Evolutionary conservation across 257 asterid species (phyloP), one percentile per base, ranked within the genome.

Genomic region (Penstemon eatonii): DNA sequence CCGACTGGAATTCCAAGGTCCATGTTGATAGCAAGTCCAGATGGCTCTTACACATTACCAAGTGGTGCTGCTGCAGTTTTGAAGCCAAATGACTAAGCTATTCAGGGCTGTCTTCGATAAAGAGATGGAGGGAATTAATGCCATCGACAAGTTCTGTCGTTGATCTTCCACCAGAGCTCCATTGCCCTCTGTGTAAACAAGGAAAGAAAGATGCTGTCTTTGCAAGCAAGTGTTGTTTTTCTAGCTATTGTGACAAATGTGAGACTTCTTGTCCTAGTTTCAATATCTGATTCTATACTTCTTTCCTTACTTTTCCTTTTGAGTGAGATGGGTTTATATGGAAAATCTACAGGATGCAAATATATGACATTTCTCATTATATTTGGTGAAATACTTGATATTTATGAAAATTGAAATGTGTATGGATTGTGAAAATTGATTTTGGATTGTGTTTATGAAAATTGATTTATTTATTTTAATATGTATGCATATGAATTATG

Each of bases 1-100:
- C 96, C 99, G 5, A 91, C 99, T 52, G 99, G 99, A 65, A 94
- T 94, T 70, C 99, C 99, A 5, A 94, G 89, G 77, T 91, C 98
- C 38, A 94, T 91, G 99, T 66, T 94, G 85, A 80, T 91, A 90
- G 91, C 99, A 57, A 86, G 90, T 65, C 93, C 95, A 50, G 98
- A 91, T 83, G 99, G 99, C 69, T 89, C 98, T 8, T 94, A 94
- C 64, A 90, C 96, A 58, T 81, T 91, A 67, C 96, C 99, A 46
- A 89, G 96, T 81, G 99, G 99, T 65, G 96, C 90, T 43, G 84
- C 65, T 67, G 99, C 93, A 43, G 96, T 87, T 66, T 66, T 91
- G 80, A 89, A 80, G 88, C 97, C 99, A 75, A 94, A 94, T 59
- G 98, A 89, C 98, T 94, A 80, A 80, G 75, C 40, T 68, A 19